phyloP scores from a whole-genome alignment of 306 rosid species.

The Rosa multiflora region DNA sequence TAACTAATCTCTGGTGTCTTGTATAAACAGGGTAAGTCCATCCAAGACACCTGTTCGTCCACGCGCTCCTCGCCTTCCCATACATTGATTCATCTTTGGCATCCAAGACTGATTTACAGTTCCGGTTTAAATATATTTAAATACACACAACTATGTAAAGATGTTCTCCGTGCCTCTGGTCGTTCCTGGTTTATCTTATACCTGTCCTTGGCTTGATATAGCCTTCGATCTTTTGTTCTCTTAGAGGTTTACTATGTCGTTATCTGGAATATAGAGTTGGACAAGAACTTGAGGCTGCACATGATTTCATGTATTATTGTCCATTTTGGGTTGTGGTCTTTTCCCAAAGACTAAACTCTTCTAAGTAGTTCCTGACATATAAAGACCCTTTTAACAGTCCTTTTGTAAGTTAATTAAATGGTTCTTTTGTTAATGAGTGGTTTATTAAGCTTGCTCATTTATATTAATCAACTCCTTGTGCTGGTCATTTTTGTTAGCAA shows the following conservation, averaged over 20 bases:
- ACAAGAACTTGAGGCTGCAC: conserved; percentile 34
- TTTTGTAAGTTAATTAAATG: conserved; percentile 5
- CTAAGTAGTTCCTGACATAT: conserved; percentile 7
- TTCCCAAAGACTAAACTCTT: neutral
- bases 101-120: conserved; percentile 21
- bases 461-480: neutral
- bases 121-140: conserved; percentile 11
- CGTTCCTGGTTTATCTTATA: conserved; percentile 23
- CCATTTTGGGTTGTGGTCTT: conserved; percentile 18
- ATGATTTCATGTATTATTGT: conserved; percentile 13
- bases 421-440: neutral
- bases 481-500: neutral
- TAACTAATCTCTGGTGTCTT: neutral
- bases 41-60: conserved; percentile 44
- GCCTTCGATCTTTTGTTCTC: conserved; percentile 29
- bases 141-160: conserved; percentile 34
- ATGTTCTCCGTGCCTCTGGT: conserved; percentile 36
- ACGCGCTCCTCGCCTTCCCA: conserved; percentile 38
- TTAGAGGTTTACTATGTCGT: conserved; percentile 25
- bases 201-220: conserved; percentile 24
- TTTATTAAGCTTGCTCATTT: neutral
- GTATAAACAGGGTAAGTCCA: conserved; percentile 36
- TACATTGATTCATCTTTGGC: conserved; percentile 23
- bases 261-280: conserved; percentile 34
- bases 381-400: conserved; percentile 18